These are phyloP conservation scores for Pterocarpus macrocarpus DNA, from an alignment of 306 rosid species.

Conservation along the genomic window DNA sequence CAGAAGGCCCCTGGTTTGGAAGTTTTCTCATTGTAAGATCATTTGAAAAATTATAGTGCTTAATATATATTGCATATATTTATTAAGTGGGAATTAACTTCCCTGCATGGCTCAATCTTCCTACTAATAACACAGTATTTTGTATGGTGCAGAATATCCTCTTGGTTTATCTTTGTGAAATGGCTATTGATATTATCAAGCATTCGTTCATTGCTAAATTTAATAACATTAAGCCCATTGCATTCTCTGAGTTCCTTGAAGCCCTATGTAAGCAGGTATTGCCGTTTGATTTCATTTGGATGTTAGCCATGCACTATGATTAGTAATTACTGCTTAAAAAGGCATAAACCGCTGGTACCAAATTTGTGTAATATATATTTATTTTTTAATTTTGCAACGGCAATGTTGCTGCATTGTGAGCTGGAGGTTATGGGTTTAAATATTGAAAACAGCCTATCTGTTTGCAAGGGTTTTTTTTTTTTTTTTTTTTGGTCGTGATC, in stretches of 20 bases:
- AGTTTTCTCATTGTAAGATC: conserved; percentile 83
- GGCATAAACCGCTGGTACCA: no score
- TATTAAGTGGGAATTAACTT: conserved; percentile 18
- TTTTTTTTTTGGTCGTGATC: no score
- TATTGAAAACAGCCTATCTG: no score
- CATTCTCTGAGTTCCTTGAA: conserved; percentile 94
- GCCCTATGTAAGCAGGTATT: conserved; percentile 93
- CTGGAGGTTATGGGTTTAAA: no score
- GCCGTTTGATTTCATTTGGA: not conserved
- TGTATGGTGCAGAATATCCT: conserved; percentile 73
- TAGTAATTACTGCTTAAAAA: no score
- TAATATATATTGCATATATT: conserved; percentile 7
- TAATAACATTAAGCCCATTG: conserved; percentile 87
- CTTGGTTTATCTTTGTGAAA: conserved; percentile 88
- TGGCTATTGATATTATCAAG: conserved; percentile 86
- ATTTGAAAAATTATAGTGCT: conserved; percentile 20
- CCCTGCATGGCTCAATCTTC: conserved; percentile 35
- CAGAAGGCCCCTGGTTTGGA: conserved; percentile 96
- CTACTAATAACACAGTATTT: conserved; percentile 46
- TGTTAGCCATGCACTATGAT: no score
- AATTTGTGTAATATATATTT: no score
- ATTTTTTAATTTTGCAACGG: no score
- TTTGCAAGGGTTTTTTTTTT: conserved; percentile 20
- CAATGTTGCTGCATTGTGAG: no score
- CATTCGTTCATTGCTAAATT: conserved; percentile 97